Evolutionary conservation across 73 alveolate species (phyloP).

Genomic region (Paraurostyla sp.): DNA sequence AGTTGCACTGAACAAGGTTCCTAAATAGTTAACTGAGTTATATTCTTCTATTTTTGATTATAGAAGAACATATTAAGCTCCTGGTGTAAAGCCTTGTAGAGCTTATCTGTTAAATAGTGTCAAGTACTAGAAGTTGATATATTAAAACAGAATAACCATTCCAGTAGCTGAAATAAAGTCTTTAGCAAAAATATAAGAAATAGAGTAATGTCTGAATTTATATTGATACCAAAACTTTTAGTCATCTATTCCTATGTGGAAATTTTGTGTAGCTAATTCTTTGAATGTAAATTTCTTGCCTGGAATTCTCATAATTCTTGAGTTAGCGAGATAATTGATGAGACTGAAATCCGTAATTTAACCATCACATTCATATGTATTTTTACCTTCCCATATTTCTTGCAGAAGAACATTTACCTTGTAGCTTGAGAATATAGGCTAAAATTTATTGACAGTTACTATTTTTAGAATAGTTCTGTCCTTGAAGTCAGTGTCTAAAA

Average conservation of each 20-base stretch:
- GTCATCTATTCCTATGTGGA: constrained; percentile 45
- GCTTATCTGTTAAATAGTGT: constrained; percentile 11
- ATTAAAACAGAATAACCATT: constrained; percentile 58
- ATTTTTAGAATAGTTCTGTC: constrained; percentile 62
- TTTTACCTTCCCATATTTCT: constrained; percentile 75
- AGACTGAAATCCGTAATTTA: constrained; percentile 52
- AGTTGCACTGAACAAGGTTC: constrained; percentile 42
- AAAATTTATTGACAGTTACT: constrained; percentile 31
- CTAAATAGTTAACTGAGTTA: constrained; percentile 27
- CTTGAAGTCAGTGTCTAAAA: constrained; percentile 64
- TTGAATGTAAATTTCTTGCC: constrained; percentile 43
- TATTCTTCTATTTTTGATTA: constrained; percentile 30
- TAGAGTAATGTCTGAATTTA: constrained; percentile 63
- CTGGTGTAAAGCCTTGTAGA: neutral
- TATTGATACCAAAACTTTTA: constrained; percentile 74
- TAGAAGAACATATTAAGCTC: neutral
- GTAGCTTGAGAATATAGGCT: constrained; percentile 36
- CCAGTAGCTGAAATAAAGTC: constrained; percentile 64
- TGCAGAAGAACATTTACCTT: constrained; percentile 69
- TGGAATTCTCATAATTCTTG: constrained; percentile 21
- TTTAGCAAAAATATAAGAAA: constrained; percentile 54
- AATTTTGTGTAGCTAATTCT: constrained; percentile 52
- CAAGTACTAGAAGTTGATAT: constrained; percentile 62
- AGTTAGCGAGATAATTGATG: constrained; percentile 30
- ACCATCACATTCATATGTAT: constrained; percentile 76